Evolutionary conservation across 306 rosid species (phyloP), one percentile per base, ranked within the genome.

Genomic region (Sphenostylis stenocarpa): DNA sequence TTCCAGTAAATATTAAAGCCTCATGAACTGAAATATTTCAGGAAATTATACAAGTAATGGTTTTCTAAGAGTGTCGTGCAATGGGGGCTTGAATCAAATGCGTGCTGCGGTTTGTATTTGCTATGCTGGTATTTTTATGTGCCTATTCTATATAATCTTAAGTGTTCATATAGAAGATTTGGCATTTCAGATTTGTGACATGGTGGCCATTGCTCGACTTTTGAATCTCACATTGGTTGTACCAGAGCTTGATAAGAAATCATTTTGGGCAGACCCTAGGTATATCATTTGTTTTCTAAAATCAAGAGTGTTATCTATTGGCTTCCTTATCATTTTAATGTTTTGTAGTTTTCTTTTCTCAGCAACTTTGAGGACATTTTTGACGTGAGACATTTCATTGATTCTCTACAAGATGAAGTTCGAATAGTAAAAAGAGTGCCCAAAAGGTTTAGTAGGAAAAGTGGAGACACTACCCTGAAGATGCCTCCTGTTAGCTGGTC

Each of bases 401-500:
- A 85, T 75, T 93, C 97, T 19, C 73, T 93, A 77, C 85, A 88
- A 82, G 94, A 93, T 70, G 96, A 93, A 90, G 88, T 93, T 68
- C 91, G 76, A 81, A 93, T 93, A 72, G 83, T 93, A 52, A 90
- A 82, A 86, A 89, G 97, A 83, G 83, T 93, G 67, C 97, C 97
- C 31, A 93, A 90, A 75, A 84, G 31, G 84, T 86, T 85, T 77
- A 80, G 76, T 76, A 78, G 86, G 80, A 86, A 89, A 82, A 72
- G 84, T 86, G 92, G 90, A 28, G 47, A 72, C 70, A 80, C 73
- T 43, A 79, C 81, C 61, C 60, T 87, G 15, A 70, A 73, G 77
- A 93, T 93, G 96, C 88, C 94, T 84, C 97, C 97, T 67, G 79
- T 93, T 86, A 93, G 97, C 84, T 93, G 97, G 97, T 90, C 97